phyloP scores from a whole-genome alignment of 177 flowering plant genomes.

The Tripterygium wilfordii region DNA sequence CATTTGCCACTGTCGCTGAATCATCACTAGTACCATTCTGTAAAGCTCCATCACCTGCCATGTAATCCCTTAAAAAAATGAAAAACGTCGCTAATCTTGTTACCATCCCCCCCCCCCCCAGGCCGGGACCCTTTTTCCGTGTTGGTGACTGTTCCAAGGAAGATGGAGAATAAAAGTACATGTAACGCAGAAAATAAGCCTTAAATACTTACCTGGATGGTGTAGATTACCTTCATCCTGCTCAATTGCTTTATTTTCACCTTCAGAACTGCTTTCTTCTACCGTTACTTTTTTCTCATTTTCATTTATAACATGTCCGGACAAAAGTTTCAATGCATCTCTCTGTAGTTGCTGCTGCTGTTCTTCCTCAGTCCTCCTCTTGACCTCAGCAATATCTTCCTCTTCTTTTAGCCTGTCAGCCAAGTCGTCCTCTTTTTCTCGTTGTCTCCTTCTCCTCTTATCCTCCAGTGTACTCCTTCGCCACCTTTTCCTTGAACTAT shows the following conservation, averaged over 20 bases:
- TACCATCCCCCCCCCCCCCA: no score
- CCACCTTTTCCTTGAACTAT: slow-evolving; percentile 68
- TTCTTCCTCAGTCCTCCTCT: slow-evolving; percentile 69
- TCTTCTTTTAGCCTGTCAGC: slow-evolving; percentile 78
- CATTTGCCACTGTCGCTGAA: slow-evolving; percentile 20
- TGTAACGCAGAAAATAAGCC: neutral
- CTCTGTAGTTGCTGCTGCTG: slow-evolving; percentile 35
- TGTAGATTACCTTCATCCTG: slow-evolving; percentile 23
- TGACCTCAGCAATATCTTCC: slow-evolving; percentile 83
- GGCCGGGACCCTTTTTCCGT: no score
- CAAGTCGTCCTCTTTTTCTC: slow-evolving; percentile 90
- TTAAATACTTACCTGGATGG: slow-evolving; percentile 39
- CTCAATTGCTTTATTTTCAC: slow-evolving; percentile 33
- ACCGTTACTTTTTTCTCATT: slow-evolving; percentile 22
- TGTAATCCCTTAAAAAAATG: neutral
- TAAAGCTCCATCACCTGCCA: slow-evolving; percentile 36
- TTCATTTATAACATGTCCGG: slow-evolving; percentile 29
- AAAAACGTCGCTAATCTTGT: no score
- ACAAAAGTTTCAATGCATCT: slow-evolving; percentile 33
- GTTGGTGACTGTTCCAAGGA: no score
- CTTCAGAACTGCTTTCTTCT: slow-evolving; percentile 27
- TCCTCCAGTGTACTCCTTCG: slow-evolving; percentile 70
- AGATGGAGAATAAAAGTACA: neutral
- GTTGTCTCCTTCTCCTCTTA: slow-evolving; percentile 64
- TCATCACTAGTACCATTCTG: slow-evolving; percentile 58